phyloP scores from a whole-genome alignment of 192 early-diverging fungal genomes.

The Podila epicladia region DNA sequence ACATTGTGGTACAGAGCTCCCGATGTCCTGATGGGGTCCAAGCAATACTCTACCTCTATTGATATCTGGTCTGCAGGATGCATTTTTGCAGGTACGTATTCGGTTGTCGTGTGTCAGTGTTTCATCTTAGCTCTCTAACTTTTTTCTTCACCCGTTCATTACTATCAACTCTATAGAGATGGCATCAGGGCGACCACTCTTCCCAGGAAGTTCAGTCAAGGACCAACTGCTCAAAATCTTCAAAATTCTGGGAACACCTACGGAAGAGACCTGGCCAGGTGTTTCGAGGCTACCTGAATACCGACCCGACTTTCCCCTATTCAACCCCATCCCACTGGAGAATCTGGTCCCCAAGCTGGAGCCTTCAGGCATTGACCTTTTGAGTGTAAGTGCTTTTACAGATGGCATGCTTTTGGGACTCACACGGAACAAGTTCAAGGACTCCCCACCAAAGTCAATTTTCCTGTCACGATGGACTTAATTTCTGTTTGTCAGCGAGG shows the following conservation, averaged over 20 bases:
- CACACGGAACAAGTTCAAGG: not conserved
- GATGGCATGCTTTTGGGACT: constrained; percentile 2
- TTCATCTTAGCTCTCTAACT: not conserved
- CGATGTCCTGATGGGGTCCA: constrained; percentile 88
- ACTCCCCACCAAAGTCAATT: too few relatives aligned
- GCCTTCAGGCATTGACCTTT: constrained; percentile 84
- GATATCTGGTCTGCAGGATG: constrained; percentile 91
- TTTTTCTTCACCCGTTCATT: not conserved
- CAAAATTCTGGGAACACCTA: constrained; percentile 88
- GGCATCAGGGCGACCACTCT: constrained; percentile 89
- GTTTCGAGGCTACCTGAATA: constrained; percentile 91
- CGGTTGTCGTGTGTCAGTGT: not conserved
- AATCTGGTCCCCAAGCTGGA: constrained; percentile 86
- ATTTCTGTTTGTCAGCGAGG: too few relatives aligned
- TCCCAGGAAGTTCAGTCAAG: constrained; percentile 87
- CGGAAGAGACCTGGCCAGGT: constrained; percentile 85
- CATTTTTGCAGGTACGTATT: constrained; percentile 76
- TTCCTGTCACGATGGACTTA: too few relatives aligned
- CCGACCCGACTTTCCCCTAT: constrained; percentile 83
- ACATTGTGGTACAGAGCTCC: constrained; percentile 91
- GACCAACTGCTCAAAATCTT: constrained; percentile 94
- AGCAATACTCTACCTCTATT: constrained; percentile 88
- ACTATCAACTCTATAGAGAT: constrained; percentile 64
- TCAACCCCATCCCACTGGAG: constrained; percentile 75
- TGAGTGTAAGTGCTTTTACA: constrained; percentile 61